Conservation (phyloP, 192 early-diverging fungal species). For the Entrophospora sp. region DNA sequence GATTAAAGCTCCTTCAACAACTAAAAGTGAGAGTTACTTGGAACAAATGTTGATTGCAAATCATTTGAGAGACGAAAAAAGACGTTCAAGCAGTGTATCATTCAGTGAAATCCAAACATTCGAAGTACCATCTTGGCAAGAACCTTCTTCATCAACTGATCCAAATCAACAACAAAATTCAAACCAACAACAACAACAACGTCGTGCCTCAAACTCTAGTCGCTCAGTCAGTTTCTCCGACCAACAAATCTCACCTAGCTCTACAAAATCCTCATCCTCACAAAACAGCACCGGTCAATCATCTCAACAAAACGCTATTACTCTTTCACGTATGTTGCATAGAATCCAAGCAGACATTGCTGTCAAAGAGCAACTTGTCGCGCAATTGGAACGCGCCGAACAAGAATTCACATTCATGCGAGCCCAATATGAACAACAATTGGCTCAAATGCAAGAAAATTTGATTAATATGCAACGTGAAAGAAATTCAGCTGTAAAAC, state of each 20-base stretch:
- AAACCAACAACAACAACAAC: neutral
- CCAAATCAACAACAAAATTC: too few species aligned
- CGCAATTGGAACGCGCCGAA: conserved; percentile 46
- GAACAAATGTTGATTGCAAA: conserved; percentile 17
- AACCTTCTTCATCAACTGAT: too few species aligned
- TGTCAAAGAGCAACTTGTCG: conserved; percentile 52
- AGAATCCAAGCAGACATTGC: conserved; percentile 52
- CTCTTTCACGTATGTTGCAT: conserved; percentile 35
- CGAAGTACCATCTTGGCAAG: conserved; percentile 17
- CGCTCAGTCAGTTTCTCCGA: conserved; percentile 14
- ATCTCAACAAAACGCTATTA: conserved; percentile 20
- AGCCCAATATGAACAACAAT: conserved; percentile 61
- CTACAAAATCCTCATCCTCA: conserved; percentile 4
- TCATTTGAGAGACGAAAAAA: neutral
- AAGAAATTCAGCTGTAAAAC: conserved; percentile 54
- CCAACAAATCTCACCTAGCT: neutral
- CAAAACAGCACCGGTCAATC: conserved; percentile 16
- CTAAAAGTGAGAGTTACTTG: conserved; percentile 19
- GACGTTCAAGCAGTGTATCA: conserved; percentile 11
- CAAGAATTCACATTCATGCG: conserved; percentile 50
- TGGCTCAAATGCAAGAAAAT: conserved; percentile 48
- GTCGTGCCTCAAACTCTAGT: conserved; percentile 15
- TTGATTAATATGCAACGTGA: conserved; percentile 47
- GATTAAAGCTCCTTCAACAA: conserved; percentile 12
- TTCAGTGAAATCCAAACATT: conserved; percentile 19